phyloP scores from a whole-genome alignment of 1,139 yeast genomes.

The Yamadazyma mexicana region DNA sequence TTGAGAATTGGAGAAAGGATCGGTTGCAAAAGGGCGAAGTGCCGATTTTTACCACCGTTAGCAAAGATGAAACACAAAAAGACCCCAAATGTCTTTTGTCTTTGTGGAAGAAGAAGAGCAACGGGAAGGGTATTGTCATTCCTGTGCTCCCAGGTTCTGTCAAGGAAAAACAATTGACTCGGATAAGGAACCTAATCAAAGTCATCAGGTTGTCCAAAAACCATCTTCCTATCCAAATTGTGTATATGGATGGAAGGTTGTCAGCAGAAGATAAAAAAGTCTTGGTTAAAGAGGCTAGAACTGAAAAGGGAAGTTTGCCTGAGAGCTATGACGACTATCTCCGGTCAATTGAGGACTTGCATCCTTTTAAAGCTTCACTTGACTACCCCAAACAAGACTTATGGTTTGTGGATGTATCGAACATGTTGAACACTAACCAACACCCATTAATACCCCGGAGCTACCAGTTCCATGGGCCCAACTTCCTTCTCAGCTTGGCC shows the following conservation, averaged over 20 bases:
- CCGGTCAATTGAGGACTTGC: slow-evolving; percentile 5
- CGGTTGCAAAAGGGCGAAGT: slow-evolving; percentile 10
- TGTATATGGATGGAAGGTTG: slow-evolving; percentile 17
- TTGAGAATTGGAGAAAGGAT: slow-evolving; percentile 21
- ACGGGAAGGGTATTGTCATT: slow-evolving; percentile 37
- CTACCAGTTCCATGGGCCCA: slow-evolving; percentile 16
- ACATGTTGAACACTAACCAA: slow-evolving; percentile 15
- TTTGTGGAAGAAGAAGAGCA: slow-evolving; percentile 16
- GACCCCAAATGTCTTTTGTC: slow-evolving; percentile 15
- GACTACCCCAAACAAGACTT: slow-evolving; percentile 28
- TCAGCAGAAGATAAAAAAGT: slow-evolving; percentile 18
- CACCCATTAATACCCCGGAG: slow-evolving; percentile 17
- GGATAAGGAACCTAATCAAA: slow-evolving; percentile 23
- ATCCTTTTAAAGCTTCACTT: slow-evolving; percentile 8
- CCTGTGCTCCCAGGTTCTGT: slow-evolving; percentile 22
- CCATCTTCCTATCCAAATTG: slow-evolving; percentile 31
- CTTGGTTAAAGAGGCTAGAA: slow-evolving; percentile 22
- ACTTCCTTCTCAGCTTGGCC: slow-evolving; percentile 23
- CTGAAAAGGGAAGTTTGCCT: slow-evolving; percentile 17
- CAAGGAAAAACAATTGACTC: slow-evolving; percentile 17
- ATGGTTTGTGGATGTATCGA: slow-evolving; percentile 28
- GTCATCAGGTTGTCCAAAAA: slow-evolving; percentile 30
- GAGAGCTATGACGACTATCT: slow-evolving; percentile 12
- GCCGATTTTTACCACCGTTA: slow-evolving; percentile 12
- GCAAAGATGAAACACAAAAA: neutral